Percentiles rank a stretch among this genome's conserved stretches.
These are phyloP conservation scores for Adenanthera pavonina DNA, from an alignment of 306 rosid genomes.

Conservation along the genomic window DNA sequence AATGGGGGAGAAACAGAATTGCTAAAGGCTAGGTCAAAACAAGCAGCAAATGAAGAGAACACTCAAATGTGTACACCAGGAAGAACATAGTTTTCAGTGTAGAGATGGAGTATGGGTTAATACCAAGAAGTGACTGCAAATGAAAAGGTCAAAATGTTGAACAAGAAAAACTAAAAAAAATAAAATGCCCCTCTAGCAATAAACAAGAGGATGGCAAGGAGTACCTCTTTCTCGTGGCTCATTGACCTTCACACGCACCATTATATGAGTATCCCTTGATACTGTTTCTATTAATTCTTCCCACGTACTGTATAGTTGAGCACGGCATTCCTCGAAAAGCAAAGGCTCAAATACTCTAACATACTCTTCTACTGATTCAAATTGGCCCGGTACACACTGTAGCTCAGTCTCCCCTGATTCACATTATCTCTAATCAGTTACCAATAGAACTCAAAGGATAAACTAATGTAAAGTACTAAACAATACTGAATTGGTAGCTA, in stretches of 20 bases:
- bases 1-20: conserved; percentile 15
- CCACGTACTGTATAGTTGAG: conserved; percentile 97
- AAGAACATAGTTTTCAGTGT: conserved; percentile 4
- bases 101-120: conserved; percentile 19
- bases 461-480: conserved; percentile 24
- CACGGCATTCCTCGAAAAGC: conserved; percentile 98
- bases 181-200: conserved; percentile 18
- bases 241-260: conserved; percentile 85
- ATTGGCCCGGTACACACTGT: conserved; percentile 87
- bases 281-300: conserved; percentile 86
- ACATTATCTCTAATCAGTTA: conserved; percentile 45
- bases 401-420: conserved; percentile 87
- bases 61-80: conserved; percentile 20
- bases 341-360: conserved; percentile 91
- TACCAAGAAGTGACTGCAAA: neutral
- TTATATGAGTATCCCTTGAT: conserved; percentile 86
- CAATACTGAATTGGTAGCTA: conserved; percentile 8
- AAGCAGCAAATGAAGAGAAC: conserved; percentile 16
- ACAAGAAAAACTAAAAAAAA: neutral
- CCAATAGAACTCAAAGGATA: conserved; percentile 30
- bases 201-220: conserved; percentile 20
- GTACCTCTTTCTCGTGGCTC: conserved; percentile 98
- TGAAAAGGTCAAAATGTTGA: conserved; percentile 11
- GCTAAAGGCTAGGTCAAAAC: conserved; percentile 27
- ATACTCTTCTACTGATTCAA: conserved; percentile 96